Conservation (phyloP, 352 stramenopile species). For the Pythium vanterpoolii region DNA sequence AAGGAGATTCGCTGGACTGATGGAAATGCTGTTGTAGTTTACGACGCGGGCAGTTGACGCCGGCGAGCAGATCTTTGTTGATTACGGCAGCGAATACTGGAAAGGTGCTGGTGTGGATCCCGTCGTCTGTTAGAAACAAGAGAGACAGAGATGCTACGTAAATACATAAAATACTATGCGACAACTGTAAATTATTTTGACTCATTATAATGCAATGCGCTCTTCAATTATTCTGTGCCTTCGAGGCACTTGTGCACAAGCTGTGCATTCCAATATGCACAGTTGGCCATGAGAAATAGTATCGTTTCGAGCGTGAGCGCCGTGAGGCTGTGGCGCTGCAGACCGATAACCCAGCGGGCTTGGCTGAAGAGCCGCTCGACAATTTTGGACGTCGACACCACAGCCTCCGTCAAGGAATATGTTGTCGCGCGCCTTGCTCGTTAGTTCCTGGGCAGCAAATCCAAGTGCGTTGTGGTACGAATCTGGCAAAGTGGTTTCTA, state of each 20-base stretch:
- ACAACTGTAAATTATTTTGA: background rate
- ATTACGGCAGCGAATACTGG: constrained; percentile 72
- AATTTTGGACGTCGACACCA: constrained; percentile 2
- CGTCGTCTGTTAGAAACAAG: constrained; percentile 26
- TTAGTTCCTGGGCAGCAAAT: no score
- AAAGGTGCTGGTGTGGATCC: constrained; percentile 54
- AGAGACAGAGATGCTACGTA: no score
- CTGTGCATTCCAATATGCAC: background rate
- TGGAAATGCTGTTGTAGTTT: constrained; percentile 37
- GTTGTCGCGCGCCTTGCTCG: no score
- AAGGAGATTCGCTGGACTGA: background rate
- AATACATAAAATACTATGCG: background rate
- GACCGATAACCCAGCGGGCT: background rate
- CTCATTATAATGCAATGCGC: background rate
- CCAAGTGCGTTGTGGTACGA: no score
- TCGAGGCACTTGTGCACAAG: background rate
- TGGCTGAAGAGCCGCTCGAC: constrained; percentile 9
- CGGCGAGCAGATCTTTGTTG: constrained; percentile 71
- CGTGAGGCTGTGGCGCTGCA: background rate
- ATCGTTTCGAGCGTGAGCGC: constrained; percentile 1
- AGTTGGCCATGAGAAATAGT: constrained; percentile 5
- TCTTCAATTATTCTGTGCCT: no score
- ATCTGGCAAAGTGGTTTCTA: no score
- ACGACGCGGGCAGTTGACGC: constrained; percentile 35
- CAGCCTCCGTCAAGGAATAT: no score